A percentile compares a stretch with the other conserved stretches of the same genome.
phyloP scores from a whole-genome alignment of 352 stramenopile genomes.

The Globisporangium perplexum region DNA sequence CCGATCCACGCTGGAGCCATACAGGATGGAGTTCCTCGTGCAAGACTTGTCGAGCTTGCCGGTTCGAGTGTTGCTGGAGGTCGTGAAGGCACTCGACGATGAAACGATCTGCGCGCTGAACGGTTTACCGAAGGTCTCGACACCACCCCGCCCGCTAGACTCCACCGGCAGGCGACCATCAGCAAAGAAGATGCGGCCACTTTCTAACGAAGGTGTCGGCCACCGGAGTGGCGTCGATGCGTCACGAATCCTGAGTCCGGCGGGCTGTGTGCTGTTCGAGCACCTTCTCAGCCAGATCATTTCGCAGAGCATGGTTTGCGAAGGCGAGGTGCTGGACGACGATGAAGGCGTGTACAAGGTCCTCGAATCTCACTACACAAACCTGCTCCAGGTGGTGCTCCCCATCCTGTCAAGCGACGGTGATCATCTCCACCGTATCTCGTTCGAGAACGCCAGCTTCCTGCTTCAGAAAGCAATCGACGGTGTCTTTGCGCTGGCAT shows the following conservation, averaged over 20 bases:
- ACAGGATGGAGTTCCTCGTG: slow-evolving; percentile 57
- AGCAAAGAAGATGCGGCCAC: slow-evolving; percentile 13
- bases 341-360: slow-evolving; percentile 30
- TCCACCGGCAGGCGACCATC: not conserved
- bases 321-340: slow-evolving; percentile 26
- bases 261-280: slow-evolving; percentile 61
- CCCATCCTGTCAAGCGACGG: slow-evolving; percentile 32
- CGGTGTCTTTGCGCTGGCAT: slow-evolving; percentile 42
- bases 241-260: slow-evolving; percentile 2
- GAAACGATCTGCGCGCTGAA: slow-evolving; percentile 36
- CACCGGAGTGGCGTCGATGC: not conserved
- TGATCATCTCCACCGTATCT: slow-evolving; percentile 15
- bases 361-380: slow-evolving; percentile 45
- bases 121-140: slow-evolving; percentile 6
- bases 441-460: slow-evolving; percentile 62
- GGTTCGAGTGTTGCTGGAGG: slow-evolving; percentile 30
- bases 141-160: slow-evolving; percentile 6
- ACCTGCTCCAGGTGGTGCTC: slow-evolving; percentile 34
- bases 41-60: slow-evolving; percentile 52
- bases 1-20: slow-evolving; percentile 51
- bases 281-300: slow-evolving; percentile 48
- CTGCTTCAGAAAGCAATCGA: slow-evolving; percentile 59
- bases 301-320: slow-evolving; percentile 23
- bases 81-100: slow-evolving; percentile 49
- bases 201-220: not conserved